Conservation (phyloP, 2,329 filamentous ascomycete genomes). For the Nigrospora oryzae region DNA sequence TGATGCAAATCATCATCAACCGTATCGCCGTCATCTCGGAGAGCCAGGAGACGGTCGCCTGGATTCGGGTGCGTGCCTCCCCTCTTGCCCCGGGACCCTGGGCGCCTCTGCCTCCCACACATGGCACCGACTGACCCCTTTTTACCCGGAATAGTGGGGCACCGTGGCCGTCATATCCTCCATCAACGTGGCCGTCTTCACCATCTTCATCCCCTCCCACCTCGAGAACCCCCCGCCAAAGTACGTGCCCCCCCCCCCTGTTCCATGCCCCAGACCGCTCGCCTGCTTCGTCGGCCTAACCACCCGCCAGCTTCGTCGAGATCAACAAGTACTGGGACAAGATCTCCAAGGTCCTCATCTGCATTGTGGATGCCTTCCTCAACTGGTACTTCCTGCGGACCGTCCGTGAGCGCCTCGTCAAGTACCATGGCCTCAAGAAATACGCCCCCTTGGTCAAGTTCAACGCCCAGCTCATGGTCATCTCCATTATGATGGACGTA, state of each 20-base stretch:
- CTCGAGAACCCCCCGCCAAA: too few species aligned
- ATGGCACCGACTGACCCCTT: too few species aligned
- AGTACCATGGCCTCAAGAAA: conserved; percentile 37
- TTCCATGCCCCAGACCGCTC: too few species aligned
- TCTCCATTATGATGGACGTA: conserved; percentile 42
- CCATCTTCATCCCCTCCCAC: conserved; percentile 44
- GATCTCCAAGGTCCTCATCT: conserved; percentile 40
- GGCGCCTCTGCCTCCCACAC: too few species aligned
- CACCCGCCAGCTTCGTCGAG: conserved; percentile 18
- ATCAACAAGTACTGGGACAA: conserved; percentile 46
- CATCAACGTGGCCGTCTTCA: conserved; percentile 45
- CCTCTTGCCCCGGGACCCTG: too few species aligned
- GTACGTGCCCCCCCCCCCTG: too few species aligned
- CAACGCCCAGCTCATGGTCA: conserved; percentile 37
- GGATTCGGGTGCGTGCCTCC: conserved; percentile 12
- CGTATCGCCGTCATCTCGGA: conserved; percentile 40
- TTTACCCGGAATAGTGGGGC: conserved; percentile 28
- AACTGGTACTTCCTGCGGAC: conserved; percentile 42
- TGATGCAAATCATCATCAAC: conserved; percentile 49
- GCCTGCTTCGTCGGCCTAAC: too few species aligned
- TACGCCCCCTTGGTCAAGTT: conserved; percentile 40
- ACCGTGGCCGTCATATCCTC: conserved; percentile 32
- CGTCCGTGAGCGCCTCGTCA: conserved; percentile 36
- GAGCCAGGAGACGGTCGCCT: conserved; percentile 23
- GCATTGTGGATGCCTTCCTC: conserved; percentile 39